Conservation (phyloP, 352 stramenopile genomes). For the Phytophthora foliorum region DNA sequence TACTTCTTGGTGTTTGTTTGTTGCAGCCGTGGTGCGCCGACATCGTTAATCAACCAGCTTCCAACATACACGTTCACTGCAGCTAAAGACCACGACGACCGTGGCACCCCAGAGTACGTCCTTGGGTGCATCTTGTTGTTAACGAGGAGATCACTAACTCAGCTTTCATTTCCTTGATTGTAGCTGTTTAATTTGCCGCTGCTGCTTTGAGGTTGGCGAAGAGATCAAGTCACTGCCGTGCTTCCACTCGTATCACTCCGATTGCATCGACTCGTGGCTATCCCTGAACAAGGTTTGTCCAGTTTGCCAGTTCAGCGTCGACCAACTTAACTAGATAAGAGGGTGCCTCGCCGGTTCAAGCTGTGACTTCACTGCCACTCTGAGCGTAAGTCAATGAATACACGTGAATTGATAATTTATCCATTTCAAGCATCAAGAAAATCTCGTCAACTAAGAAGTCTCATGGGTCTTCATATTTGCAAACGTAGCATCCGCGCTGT, state of each 20-base stretch:
- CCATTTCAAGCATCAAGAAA: slow-evolving; percentile 32
- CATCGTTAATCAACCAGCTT: slow-evolving; percentile 80
- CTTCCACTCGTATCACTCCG: slow-evolving; percentile 95
- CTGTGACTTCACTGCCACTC: slow-evolving; percentile 6
- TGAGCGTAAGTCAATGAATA: slow-evolving; percentile 44
- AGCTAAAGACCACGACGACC: slow-evolving; percentile 51
- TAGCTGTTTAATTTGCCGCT: slow-evolving; percentile 95
- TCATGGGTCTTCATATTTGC: slow-evolving; percentile 5
- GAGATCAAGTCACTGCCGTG: slow-evolving; percentile 95
- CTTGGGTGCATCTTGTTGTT: not conserved
- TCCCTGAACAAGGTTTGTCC: slow-evolving; percentile 93
- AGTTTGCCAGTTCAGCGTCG: slow-evolving; percentile 89
- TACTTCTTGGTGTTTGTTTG: slow-evolving; percentile 1
- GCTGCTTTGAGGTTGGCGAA: slow-evolving; percentile 90
- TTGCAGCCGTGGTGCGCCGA: slow-evolving; percentile 65
- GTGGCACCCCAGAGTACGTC: slow-evolving; percentile 71
- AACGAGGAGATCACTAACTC: not conserved
- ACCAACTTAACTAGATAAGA: slow-evolving; percentile 51
- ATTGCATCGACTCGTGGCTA: slow-evolving; percentile 95
- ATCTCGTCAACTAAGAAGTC: slow-evolving; percentile 8
- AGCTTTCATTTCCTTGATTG: slow-evolving; percentile 1
- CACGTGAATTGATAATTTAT: slow-evolving; percentile 67
- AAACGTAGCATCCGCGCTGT: slow-evolving; percentile 2
- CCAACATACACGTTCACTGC: slow-evolving; percentile 82
- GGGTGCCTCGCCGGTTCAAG: not conserved